Evolutionary conservation across 1,139 yeast species (phyloP).

Genomic region (Candida mesenterica): DNA sequence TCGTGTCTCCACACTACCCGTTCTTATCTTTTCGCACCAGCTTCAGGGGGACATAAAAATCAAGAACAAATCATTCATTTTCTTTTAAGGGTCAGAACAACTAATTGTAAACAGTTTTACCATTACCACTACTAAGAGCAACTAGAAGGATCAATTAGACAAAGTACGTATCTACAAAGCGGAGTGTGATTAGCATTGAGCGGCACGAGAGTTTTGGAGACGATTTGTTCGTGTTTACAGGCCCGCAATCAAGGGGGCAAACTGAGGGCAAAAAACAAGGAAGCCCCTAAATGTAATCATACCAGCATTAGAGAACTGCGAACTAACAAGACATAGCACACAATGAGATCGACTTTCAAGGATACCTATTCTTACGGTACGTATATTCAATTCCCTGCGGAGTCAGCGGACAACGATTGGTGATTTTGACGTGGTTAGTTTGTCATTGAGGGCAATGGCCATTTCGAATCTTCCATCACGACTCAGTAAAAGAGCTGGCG

Average conservation of each 20-base stretch:
- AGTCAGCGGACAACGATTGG: background rate
- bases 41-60: too few species aligned
- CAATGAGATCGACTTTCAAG: constrained; percentile 87
- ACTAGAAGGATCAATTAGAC: constrained; percentile 3
- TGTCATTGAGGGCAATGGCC: too few species aligned
- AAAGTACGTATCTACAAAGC: constrained; percentile 2
- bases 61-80: constrained; percentile 10
- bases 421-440: too few species aligned
- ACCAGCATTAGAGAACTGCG: too few species aligned
- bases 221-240: background rate
- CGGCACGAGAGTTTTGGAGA: background rate
- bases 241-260: constrained; percentile 5
- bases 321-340: constrained; percentile 13
- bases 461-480: too few species aligned
- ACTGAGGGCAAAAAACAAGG: background rate
- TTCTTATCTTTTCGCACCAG: too few species aligned
- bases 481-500: too few species aligned
- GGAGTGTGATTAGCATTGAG: too few species aligned
- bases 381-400: constrained; percentile 22
- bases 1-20: too few species aligned
- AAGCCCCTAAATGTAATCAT: background rate
- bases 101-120: too few species aligned
- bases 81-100: constrained; percentile 2
- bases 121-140: too few species aligned
- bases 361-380: constrained; percentile 87